A percentile compares a stretch with the other conserved stretches of the same genome.
Evolutionary conservation across 2,329 filamentous ascomycete genomes (phyloP).

Genomic region (Aspergillus fijiensis): DNA sequence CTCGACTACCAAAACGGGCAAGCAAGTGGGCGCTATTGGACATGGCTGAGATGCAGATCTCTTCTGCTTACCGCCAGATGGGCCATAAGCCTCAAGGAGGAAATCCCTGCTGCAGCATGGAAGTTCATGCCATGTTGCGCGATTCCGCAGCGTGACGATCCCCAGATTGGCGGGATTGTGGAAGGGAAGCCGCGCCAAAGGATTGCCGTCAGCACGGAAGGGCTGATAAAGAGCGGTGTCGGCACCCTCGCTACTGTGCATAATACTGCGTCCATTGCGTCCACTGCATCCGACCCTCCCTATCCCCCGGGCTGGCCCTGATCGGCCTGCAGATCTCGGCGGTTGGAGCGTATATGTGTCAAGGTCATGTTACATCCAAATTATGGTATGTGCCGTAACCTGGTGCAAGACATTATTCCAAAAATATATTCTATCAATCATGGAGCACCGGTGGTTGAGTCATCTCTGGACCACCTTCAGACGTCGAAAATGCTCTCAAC

Average conservation of each 20-base stretch:
- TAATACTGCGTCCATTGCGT: neutral
- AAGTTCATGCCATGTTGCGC: slow-evolving; percentile 1
- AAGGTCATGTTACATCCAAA: slow-evolving; percentile 6
- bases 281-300: neutral
- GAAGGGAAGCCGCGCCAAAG: slow-evolving; percentile 1
- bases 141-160: neutral
- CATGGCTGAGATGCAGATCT: slow-evolving; percentile 12
- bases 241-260: neutral
- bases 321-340: slow-evolving; percentile 4
- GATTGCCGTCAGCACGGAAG: slow-evolving; percentile 3
- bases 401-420: slow-evolving; percentile 6
- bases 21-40: slow-evolving; percentile 1
- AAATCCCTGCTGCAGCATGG: slow-evolving; percentile 7
- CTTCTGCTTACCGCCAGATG: slow-evolving; percentile 11
- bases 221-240: slow-evolving; percentile 19
- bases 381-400: neutral
- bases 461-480: neutral
- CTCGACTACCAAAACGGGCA: neutral
- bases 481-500: neutral
- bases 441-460: neutral
- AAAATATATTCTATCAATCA: slow-evolving; percentile 3
- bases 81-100: neutral
- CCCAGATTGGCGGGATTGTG: slow-evolving; percentile 3
- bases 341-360: slow-evolving; percentile 6
- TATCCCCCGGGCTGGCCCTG: neutral